phyloP scores from a whole-genome alignment of 202 grass and related monocot genomes.

The Elaeis oleifera region DNA sequence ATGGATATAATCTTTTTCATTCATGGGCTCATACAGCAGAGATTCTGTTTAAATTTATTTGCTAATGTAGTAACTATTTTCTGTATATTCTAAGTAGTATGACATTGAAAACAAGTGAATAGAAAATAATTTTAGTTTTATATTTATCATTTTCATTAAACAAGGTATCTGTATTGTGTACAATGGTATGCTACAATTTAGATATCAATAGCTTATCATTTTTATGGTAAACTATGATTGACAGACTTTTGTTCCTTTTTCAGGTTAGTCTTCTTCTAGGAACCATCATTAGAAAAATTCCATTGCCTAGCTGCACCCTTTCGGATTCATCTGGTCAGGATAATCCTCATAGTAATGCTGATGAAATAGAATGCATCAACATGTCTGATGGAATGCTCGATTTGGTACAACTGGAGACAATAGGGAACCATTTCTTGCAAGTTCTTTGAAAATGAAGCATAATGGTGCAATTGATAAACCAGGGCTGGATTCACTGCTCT shows the following conservation, averaged over 20 bases:
- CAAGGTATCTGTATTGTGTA: no score
- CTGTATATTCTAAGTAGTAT: no score
- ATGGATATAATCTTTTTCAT: not conserved
- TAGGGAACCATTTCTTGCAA: conserved; percentile 88
- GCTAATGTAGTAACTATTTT: not conserved
- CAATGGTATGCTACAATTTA: not conserved
- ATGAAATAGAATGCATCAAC: conserved; percentile 26
- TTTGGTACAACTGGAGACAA: conserved; percentile 69
- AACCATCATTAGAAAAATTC: conserved; percentile 90
- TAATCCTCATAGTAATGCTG: conserved; percentile 12
- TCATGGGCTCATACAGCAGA: no score
- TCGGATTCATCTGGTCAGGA: conserved; percentile 38
- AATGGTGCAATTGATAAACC: conserved; percentile 99
- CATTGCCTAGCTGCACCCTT: conserved; percentile 63
- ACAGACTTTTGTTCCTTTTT: conserved; percentile 7
- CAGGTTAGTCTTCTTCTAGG: conserved; percentile 97
- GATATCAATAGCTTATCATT: conserved; percentile 1
- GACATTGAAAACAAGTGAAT: no score
- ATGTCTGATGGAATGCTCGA: conserved; percentile 52
- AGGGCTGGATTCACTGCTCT: conserved; percentile 96
- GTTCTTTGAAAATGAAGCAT: conserved; percentile 99
- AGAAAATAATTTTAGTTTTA: no score
- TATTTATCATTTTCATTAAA: no score
- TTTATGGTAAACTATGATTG: not conserved
- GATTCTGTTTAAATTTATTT: conserved; percentile 17